A percentile compares a stretch with the other conserved stretches of the same genome.
phyloP scores from a whole-genome alignment of 441 rosid genomes.

The Adansonia gregorii region DNA sequence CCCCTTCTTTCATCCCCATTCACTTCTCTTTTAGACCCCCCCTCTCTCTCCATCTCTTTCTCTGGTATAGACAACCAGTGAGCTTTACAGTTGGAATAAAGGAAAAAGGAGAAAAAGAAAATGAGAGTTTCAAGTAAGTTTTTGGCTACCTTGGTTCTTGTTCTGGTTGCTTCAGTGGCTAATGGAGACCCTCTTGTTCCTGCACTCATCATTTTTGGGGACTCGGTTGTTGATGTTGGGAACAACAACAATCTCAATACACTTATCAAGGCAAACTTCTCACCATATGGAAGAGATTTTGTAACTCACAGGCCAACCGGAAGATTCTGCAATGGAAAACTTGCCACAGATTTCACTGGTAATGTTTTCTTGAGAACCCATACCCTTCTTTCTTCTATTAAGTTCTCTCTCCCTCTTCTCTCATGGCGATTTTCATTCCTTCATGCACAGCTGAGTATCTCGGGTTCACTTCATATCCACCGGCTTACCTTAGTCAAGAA shows the following conservation, averaged over 20 bases:
- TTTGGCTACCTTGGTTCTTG: constrained; percentile 37
- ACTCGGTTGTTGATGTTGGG: constrained; percentile 88
- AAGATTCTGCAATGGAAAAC: constrained; percentile 92
- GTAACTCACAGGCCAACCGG: constrained; percentile 76
- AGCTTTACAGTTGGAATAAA: not conserved
- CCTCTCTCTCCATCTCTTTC: constrained; percentile 23
- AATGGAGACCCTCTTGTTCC: constrained; percentile 74
- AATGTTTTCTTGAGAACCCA: constrained; percentile 23
- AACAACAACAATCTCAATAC: constrained; percentile 81
- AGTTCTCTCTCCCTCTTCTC: constrained; percentile 8
- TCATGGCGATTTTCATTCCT: constrained; percentile 5
- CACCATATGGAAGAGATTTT: constrained; percentile 95
- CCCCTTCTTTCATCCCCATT: constrained; percentile 31
- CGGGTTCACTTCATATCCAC: constrained; percentile 82
- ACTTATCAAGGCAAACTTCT: constrained; percentile 76
- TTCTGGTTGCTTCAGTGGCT: constrained; percentile 33
- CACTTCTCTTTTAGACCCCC: constrained; percentile 19
- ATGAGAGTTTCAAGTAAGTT: constrained; percentile 39
- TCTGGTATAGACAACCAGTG: not conserved
- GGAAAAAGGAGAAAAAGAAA: not conserved
- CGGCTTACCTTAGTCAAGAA: constrained; percentile 79
- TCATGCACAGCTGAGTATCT: constrained; percentile 76
- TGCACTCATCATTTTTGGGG: constrained; percentile 84
- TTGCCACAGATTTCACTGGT: constrained; percentile 86
- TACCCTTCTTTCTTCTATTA: not conserved